These are phyloP conservation scores for Trametes coccinea DNA, from an alignment of 768 basidiomycete species.

Conservation along the genomic window DNA sequence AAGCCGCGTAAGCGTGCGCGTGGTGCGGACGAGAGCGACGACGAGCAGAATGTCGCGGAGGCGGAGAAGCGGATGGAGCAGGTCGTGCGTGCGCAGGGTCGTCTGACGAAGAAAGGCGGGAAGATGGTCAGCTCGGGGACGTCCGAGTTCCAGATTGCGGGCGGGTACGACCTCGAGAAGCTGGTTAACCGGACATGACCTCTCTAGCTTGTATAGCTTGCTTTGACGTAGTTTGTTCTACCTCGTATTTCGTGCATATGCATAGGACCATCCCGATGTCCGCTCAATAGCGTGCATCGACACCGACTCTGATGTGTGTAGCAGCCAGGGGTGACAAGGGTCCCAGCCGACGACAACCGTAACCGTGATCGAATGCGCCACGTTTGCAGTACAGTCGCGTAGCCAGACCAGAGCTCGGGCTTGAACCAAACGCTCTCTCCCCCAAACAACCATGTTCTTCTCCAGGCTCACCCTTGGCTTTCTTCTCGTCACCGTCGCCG, in stretches of 20 bases:
- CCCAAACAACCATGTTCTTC: constrained; percentile 49
- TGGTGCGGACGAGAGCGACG: constrained; percentile 23
- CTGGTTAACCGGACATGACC: constrained; percentile 39
- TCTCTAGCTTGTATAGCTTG: neutral
- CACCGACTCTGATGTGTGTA: neutral
- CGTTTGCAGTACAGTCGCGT: constrained; percentile 15
- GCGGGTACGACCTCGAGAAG: constrained; percentile 61
- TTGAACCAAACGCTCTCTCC: constrained; percentile 15
- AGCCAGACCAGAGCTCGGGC: neutral
- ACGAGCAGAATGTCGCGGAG: constrained; percentile 40
- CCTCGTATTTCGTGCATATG: too few relatives aligned
- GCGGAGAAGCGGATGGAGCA: constrained; percentile 85
- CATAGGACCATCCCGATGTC: too few relatives aligned
- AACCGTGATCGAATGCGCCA: constrained; percentile 19
- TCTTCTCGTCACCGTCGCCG: constrained; percentile 60
- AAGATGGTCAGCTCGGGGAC: constrained; percentile 66
- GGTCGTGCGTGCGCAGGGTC: constrained; percentile 80
- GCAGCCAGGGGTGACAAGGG: constrained; percentile 13
- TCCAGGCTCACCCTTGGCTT: constrained; percentile 62
- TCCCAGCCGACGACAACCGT: neutral
- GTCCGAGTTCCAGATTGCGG: constrained; percentile 76
- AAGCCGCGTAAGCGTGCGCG: constrained; percentile 4
- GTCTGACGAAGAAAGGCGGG: constrained; percentile 78
- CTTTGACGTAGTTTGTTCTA: too few relatives aligned
- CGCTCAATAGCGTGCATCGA: too few relatives aligned